These are phyloP conservation scores for Auricularia auricula-judae DNA, from an alignment of 768 basidiomycete species.

Conservation along the genomic window DNA sequence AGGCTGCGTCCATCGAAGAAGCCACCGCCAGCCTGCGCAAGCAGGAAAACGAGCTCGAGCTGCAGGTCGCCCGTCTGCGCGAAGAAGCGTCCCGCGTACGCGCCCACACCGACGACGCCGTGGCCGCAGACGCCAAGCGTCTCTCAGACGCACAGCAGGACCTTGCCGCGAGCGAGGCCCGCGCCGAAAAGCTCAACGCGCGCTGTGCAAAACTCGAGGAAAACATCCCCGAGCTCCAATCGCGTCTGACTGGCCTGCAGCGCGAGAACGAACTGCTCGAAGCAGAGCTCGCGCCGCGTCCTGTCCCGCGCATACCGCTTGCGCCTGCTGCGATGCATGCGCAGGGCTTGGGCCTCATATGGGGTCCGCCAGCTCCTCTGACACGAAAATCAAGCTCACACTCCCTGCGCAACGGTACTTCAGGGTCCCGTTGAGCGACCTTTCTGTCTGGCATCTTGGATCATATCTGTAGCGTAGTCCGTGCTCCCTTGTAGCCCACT, in stretches of 20 bases:
- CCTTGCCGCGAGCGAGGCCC: conserved; percentile 40
- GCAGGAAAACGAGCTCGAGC: background rate
- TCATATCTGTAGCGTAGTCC: too few relatives aligned
- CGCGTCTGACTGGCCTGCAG: conserved; percentile 47
- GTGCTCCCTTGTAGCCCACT: too few relatives aligned
- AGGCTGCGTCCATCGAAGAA: conserved; percentile 29
- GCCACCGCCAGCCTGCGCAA: background rate
- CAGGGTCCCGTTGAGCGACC: too few relatives aligned
- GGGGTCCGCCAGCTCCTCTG: too few relatives aligned
- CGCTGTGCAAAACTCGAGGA: conserved; percentile 56
- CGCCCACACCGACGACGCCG: conserved; percentile 29
- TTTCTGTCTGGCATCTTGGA: too few relatives aligned
- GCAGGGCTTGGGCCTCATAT: too few relatives aligned
- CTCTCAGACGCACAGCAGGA: conserved; percentile 49
- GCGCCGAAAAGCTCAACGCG: conserved; percentile 53
- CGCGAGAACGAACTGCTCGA: conserved; percentile 44
- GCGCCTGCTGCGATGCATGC: background rate
- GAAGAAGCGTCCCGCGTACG: conserved; percentile 4
- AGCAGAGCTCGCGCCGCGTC: background rate
- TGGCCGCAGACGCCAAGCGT: conserved; percentile 40
- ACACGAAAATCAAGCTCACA: too few relatives aligned
- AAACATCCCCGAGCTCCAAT: conserved; percentile 56
- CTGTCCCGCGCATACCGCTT: background rate
- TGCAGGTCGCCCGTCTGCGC: conserved; percentile 28
- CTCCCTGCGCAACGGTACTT: too few relatives aligned